Conservation (phyloP, 2,329 filamentous ascomycete species). For the Grosmannia serpens region DNA sequence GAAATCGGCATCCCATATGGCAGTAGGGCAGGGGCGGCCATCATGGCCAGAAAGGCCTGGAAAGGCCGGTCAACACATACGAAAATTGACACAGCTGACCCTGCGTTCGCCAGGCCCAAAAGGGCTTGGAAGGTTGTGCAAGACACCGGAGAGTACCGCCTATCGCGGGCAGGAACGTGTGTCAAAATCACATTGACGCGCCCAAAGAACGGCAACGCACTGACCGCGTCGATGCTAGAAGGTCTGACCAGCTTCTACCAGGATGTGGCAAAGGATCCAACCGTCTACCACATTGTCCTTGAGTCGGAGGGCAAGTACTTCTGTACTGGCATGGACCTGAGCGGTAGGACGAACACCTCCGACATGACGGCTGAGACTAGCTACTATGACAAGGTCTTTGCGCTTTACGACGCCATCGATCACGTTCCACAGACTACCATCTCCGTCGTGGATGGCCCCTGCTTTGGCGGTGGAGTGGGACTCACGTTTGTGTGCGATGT, state of each 20-base stretch:
- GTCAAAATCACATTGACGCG: background rate
- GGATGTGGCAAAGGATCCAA: background rate
- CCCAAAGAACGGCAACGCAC: background rate
- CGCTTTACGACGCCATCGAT: background rate
- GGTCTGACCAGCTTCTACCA: background rate
- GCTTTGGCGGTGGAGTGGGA: constrained; percentile 2
- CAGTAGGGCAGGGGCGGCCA: background rate
- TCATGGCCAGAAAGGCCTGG: background rate
- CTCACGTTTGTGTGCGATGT: constrained; percentile 1
- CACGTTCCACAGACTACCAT: background rate
- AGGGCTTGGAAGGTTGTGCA: background rate
- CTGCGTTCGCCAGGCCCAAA: background rate
- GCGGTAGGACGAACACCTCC: background rate
- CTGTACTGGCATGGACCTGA: constrained; percentile 2
- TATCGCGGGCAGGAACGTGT: background rate
- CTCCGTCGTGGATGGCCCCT: background rate
- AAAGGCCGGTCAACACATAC: background rate
- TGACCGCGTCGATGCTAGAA: background rate
- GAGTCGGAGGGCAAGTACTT: background rate
- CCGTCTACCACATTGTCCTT: background rate
- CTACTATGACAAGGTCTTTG: background rate
- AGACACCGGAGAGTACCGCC: background rate
- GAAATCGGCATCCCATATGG: background rate
- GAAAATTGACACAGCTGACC: background rate
- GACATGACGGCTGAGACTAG: background rate